Evolutionary conservation across 2,329 filamentous ascomycete species (phyloP).

Genomic region (Ceratocystis variospora): DNA sequence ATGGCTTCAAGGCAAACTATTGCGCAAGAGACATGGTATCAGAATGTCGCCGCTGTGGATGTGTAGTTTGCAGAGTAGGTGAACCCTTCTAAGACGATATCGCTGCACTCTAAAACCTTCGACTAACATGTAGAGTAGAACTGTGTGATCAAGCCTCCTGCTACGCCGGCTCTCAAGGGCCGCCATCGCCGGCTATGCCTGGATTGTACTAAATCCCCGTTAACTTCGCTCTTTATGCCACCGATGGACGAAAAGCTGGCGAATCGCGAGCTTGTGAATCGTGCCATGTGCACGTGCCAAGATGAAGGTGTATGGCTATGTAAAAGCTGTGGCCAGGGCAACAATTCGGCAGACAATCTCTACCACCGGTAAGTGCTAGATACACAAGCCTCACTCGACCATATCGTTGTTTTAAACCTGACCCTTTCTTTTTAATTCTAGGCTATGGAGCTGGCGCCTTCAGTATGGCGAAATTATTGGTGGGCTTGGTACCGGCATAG

Average conservation of each 20-base stretch:
- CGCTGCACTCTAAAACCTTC: background rate
- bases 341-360: conserved; percentile 45
- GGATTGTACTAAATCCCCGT: conserved; percentile 57
- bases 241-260: conserved; percentile 33
- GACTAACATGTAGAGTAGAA: conserved; percentile 43
- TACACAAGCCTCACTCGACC: no score
- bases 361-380: conserved; percentile 40
- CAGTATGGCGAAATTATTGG: conserved; percentile 70
- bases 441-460: conserved; percentile 79
- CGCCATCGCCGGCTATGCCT: conserved; percentile 72
- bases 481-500: conserved; percentile 72
- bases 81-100: background rate
- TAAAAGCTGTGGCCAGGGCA: conserved; percentile 62
- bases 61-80: conserved; percentile 67
- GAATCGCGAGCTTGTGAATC: conserved; percentile 43
- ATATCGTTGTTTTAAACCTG: background rate
- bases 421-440: conserved; percentile 23
- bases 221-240: conserved; percentile 40
- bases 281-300: conserved; percentile 39
- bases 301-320: conserved; percentile 65
- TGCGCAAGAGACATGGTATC: conserved; percentile 82
- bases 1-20: conserved; percentile 53
- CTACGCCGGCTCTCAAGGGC: conserved; percentile 49
- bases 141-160: conserved; percentile 73
- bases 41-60: conserved; percentile 65